These are phyloP conservation scores for Pseudogymnoascus sp. DNA, from an alignment of 2,329 filamentous ascomycete species.

Conservation along the genomic window DNA sequence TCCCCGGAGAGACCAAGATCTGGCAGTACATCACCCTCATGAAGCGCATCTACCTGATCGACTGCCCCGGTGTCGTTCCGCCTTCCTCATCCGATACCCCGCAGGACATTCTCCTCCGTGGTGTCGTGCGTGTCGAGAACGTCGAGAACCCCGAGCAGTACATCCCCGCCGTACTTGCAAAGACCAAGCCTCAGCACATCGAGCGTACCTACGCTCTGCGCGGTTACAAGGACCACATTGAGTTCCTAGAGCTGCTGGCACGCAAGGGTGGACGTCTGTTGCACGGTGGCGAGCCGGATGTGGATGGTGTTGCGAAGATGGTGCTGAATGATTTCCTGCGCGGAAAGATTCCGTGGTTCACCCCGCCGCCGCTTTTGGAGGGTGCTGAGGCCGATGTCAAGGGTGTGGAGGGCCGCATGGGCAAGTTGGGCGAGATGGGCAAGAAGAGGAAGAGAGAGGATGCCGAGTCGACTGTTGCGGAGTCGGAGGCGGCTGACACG, in stretches of 20 bases:
- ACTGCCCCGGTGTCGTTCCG: conserved; percentile 93
- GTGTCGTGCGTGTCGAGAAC: conserved; percentile 90
- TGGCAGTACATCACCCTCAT: conserved; percentile 97
- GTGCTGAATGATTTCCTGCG: conserved; percentile 92
- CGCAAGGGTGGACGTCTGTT: conserved; percentile 79
- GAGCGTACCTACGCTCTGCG: conserved; percentile 88
- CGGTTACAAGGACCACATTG: conserved; percentile 66
- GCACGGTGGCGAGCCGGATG: conserved; percentile 87
- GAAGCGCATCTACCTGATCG: conserved; percentile 91
- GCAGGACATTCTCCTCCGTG: conserved; percentile 79
- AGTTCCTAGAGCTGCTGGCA: conserved; percentile 81
- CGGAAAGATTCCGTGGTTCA: conserved; percentile 96
- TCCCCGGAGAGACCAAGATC: conserved; percentile 93
- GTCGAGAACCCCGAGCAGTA: conserved; percentile 96
- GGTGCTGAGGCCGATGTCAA: conserved; percentile 42
- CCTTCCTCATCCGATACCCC: conserved; percentile 77
- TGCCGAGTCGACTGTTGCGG: conserved; percentile 35
- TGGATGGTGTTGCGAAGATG: conserved; percentile 94
- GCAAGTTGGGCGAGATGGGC: conserved; percentile 77
- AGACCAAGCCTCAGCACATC: conserved; percentile 79
- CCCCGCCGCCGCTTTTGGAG: conserved; percentile 60
- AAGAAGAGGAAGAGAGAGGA: conserved; percentile 66
- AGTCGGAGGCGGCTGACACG: conserved; percentile 30
- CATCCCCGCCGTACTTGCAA: conserved; percentile 70
- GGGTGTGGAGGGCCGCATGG: conserved; percentile 62